A percentile compares a stretch with the other conserved stretches of the same genome.
phyloP scores from a whole-genome alignment of 2,329 filamentous ascomycete genomes.

The Colletotrichum sp. region DNA sequence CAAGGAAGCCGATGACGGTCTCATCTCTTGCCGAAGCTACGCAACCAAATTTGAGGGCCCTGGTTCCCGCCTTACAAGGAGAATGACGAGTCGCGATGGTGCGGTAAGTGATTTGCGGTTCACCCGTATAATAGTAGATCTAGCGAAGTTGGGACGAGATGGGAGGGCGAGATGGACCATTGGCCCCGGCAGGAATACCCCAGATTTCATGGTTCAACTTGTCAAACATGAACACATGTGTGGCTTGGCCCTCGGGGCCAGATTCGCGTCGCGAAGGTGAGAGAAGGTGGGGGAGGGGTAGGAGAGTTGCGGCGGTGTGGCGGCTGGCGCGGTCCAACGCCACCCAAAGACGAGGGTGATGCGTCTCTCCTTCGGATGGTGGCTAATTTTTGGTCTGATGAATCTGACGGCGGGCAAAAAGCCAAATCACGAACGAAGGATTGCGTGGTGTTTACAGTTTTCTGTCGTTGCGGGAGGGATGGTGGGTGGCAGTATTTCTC shows the following conservation, averaged over 20 bases:
- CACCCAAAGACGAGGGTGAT: background rate
- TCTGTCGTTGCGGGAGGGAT: background rate
- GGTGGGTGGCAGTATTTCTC: background rate
- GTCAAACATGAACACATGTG: constrained; percentile 3
- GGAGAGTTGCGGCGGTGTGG: background rate
- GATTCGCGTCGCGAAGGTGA: constrained; percentile 8
- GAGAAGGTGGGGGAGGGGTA: background rate
- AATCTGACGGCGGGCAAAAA: background rate
- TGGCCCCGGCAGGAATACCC: background rate
- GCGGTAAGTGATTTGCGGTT: background rate
- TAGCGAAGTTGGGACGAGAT: background rate
- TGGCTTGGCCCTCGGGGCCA: background rate
- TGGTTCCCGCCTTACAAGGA: background rate
- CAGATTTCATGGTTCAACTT: constrained; percentile 4
- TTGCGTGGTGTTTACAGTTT: background rate
- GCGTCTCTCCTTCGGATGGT: background rate
- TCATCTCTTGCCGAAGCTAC: background rate
- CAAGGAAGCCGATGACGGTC: background rate
- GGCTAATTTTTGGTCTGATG: background rate
- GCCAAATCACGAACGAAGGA: background rate
- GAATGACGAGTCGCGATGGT: background rate
- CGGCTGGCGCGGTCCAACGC: background rate
- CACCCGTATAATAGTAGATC: background rate
- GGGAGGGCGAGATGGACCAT: background rate
- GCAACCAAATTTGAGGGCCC: background rate